phyloP scores from a whole-genome alignment of 2,329 filamentous ascomycete genomes.

The Coniochaeta sp. region DNA sequence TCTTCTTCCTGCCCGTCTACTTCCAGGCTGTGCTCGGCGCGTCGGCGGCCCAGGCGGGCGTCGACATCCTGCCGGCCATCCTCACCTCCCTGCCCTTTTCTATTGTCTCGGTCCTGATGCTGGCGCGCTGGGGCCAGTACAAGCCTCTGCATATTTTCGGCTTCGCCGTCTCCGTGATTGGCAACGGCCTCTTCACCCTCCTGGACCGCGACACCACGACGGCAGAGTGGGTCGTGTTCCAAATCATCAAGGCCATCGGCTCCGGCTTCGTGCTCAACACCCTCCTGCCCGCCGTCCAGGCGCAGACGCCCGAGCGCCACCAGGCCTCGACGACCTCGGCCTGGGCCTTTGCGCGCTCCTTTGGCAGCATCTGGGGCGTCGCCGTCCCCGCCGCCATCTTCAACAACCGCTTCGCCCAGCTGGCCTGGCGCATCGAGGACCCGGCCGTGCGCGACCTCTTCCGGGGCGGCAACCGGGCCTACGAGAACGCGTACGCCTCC shows the following conservation, averaged over 20 bases:
- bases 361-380: constrained; percentile 38
- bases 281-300: constrained; percentile 34
- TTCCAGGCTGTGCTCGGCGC: constrained; percentile 31
- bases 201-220: constrained; percentile 25
- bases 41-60: constrained; percentile 20
- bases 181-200: constrained; percentile 24
- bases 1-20: constrained; percentile 34
- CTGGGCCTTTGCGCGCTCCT: constrained; percentile 34
- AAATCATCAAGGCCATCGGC: constrained; percentile 31
- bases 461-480: constrained; percentile 9
- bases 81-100: constrained; percentile 15
- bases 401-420: constrained; percentile 8
- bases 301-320: constrained; percentile 25
- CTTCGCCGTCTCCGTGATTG: constrained; percentile 1
- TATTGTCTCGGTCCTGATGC: constrained; percentile 10
- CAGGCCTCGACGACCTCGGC: constrained; percentile 27
- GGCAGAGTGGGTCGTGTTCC: constrained; percentile 30
- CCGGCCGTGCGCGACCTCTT: constrained; percentile 5
- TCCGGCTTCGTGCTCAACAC: constrained; percentile 32
- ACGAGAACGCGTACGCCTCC: constrained; percentile 14
- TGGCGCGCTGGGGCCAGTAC: constrained; percentile 14
- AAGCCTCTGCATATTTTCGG: constrained; percentile 1
- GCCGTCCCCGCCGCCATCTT: constrained; percentile 35
- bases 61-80: constrained; percentile 19
- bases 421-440: constrained; percentile 9